Base-by-base conservation (phyloP, 2,329 filamentous ascomycete genomes). In the Dothistroma pini region DNA sequence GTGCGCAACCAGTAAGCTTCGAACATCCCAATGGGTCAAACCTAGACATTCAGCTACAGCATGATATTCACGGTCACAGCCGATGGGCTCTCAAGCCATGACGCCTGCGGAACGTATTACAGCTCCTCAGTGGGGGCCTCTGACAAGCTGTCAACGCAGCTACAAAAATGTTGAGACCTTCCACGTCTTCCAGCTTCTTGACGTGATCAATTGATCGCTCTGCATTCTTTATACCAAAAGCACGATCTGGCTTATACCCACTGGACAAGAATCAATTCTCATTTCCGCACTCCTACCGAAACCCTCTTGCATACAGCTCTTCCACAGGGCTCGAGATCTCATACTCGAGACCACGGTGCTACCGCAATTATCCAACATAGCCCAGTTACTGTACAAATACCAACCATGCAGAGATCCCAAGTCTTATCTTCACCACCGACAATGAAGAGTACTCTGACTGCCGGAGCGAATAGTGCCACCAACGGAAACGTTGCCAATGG, bases 401-500 rank as follows among this genome's bases (percentile, higher is more conserved):
- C 51, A 16, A 52, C 11, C 29, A 63, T 64, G 56, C 59, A 58
- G 52, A 57, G 47, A 44, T 56, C 63, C 49, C 57, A 54, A 49
- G 53, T 54, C 14, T 4, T 52, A 8, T 35, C 57, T 25, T 7
- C 57, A 22, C 54, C 35, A 21, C 62, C 25, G 53, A 47, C 31
- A 50, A 63, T 32, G 44, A 44, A 54, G 48, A 54, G 29, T 22
- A 35, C 58, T 16, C 53, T 52, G 16, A 29, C 31, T 25, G 59
- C 57, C 14, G 61, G 61, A n/a, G 22, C 51, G 9, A 57, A 61
- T 51, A 44, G 52, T 22, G 52, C 58, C 14, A 63, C 10, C 16
- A 35, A 21, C 25, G 22, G 31, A 35, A 11, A 21, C 31, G 11
- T 35, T 22, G 44, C 48, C n/a, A 53, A 60, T 47, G 61, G 60